Base-by-base conservation (phyloP, 371 early-diverging fungal genomes). In the Thermomucor indicae-seudaticae region DNA sequence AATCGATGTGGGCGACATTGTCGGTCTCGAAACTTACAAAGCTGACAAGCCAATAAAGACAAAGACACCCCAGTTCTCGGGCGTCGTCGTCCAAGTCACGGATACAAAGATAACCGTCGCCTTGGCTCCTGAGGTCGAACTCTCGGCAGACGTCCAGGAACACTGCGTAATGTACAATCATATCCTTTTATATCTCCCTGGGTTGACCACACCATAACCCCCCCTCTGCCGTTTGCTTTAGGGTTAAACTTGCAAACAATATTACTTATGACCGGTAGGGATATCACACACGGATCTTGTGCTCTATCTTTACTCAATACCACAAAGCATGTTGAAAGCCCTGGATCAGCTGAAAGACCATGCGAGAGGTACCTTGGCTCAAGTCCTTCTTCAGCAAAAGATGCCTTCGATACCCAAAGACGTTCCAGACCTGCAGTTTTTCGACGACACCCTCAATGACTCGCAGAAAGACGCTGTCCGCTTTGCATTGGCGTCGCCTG, bases 401-500 rank as follows among this genome's bases (percentile, higher is more conserved):
- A 23, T 42, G 23, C 56, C 60, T 11, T 61, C 60, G 4, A 20
- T 47, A 11, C 51, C 64, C 11, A 42, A 58, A n/a, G 3, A 39
- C 1, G 6, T 65, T n/a, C 24, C 47, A 7, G 57, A 60, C 49
- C 47, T 65, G 20, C 58, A 60, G 3, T 83, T 84, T 27, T 78
- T 82, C 50, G 86, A 92, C 55, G 62, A 64, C 4, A 71, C 71
- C 0, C 65, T 96, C 25, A 95, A 96, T 62, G 73, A 65, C 0
- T 86, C 88, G 0, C 94, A 95, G 58, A 72, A 71, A 34, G 75
- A 76, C 12, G 94, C 95, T 0, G 88, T 95, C 2, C 53, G 58
- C 23, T 77, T 84, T 45, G 84, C 90, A 0, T 56, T 92, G 12
- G 60, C 64, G 0, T 80, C 92, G 0, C 63, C 75, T 19, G 80